Conservation (phyloP, 169 alveolate species). For the Perkinsus olseni region DNA sequence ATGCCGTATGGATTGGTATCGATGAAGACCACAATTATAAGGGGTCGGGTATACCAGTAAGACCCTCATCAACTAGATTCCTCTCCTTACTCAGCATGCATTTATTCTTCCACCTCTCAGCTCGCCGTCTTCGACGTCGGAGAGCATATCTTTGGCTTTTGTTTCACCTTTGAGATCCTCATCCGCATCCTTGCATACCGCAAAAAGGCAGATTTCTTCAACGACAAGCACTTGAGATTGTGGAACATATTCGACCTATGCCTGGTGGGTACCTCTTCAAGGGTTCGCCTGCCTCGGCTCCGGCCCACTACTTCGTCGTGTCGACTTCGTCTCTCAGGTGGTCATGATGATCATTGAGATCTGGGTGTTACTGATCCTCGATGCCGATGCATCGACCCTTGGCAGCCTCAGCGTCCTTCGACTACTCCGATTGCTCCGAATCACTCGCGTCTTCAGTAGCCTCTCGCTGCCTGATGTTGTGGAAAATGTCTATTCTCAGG, state of each 20-base stretch:
- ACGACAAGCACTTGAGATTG: slow-evolving; percentile 7
- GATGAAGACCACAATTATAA: not conserved
- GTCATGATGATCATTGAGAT: slow-evolving; percentile 9
- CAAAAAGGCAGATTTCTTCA: not conserved
- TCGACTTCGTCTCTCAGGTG: not conserved
- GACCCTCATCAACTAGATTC: too few species aligned
- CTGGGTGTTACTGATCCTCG: not conserved
- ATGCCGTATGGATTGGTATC: slow-evolving; percentile 11
- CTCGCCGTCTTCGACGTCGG: not conserved
- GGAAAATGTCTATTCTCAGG: not conserved
- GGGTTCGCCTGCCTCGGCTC: not conserved
- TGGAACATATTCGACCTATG: slow-evolving; percentile 12
- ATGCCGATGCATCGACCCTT: not conserved
- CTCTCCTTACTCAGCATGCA: too few species aligned
- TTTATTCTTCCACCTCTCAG: not conserved
- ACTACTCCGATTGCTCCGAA: slow-evolving; percentile 2
- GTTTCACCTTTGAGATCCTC: slow-evolving; percentile 7
- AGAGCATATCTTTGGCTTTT: not conserved
- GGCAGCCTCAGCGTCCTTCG: slow-evolving; percentile 10
- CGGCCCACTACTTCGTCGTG: not conserved
- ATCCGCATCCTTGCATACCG: not conserved
- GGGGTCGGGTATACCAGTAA: not conserved
- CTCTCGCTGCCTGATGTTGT: not conserved
- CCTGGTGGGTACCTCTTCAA: not conserved
- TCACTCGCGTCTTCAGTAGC: not conserved